Conservation (phyloP, 2,329 filamentous ascomycete genomes). For the Furcasterigmium sp. region DNA sequence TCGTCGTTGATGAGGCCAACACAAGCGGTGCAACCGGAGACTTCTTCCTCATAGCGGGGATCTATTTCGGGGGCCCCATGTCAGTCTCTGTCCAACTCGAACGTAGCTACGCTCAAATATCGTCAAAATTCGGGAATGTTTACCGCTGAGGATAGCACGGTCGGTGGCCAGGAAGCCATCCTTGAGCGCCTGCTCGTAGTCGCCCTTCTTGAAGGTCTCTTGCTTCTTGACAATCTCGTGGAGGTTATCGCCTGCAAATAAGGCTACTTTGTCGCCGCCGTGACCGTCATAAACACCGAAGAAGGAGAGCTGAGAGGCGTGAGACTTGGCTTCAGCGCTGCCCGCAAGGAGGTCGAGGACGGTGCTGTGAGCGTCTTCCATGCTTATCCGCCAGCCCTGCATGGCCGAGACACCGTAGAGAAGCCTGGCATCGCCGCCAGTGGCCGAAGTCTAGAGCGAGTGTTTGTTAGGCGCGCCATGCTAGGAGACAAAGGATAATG, state of each 20-base stretch:
- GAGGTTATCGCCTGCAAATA: conserved; percentile 88
- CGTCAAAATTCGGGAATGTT: neutral
- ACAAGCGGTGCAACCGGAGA: conserved; percentile 94
- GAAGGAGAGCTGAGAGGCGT: conserved; percentile 77
- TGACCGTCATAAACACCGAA: conserved; percentile 98
- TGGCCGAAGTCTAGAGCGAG: conserved; percentile 67
- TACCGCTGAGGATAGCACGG: conserved; percentile 92
- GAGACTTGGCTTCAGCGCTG: conserved; percentile 54
- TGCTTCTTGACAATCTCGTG: conserved; percentile 94
- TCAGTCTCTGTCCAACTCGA: neutral
- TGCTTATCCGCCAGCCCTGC: conserved; percentile 99
- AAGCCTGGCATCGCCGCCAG: conserved; percentile 88
- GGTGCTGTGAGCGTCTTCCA: conserved; percentile 94
- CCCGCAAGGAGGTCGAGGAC: conserved; percentile 74
- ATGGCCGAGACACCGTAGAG: conserved; percentile 95
- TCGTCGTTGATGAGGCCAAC: conserved; percentile 83
- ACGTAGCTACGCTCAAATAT: neutral
- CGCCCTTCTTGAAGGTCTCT: conserved; percentile 83
- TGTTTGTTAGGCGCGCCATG: conserved; percentile 2
- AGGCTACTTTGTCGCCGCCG: conserved; percentile 91
- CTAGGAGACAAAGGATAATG: neutral
- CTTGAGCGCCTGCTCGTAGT: conserved; percentile 94
- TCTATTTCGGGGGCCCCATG: conserved; percentile 53
- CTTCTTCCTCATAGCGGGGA: conserved; percentile 94
- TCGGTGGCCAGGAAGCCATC: conserved; percentile 97